Conservation (phyloP, 257 asterid species). For the Solanum medicagineum region DNA sequence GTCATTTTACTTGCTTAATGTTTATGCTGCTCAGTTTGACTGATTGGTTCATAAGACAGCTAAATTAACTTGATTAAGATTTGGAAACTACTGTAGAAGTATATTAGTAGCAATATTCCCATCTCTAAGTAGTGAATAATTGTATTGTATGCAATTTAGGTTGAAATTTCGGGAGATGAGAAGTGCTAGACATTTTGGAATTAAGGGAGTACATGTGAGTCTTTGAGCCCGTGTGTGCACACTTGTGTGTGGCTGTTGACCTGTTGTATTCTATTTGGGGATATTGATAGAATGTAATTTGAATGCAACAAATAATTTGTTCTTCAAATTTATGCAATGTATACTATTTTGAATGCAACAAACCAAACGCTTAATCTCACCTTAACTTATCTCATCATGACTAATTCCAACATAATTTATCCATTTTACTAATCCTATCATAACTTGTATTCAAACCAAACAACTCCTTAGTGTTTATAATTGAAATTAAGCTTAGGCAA, state of each 20-base stretch:
- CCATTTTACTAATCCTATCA: too few species aligned
- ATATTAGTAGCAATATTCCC: neutral
- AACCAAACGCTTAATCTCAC: too few species aligned
- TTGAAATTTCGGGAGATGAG: neutral
- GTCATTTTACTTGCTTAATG: neutral
- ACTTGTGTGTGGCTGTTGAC: neutral
- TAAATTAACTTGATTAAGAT: neutral
- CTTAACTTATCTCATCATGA: too few species aligned
- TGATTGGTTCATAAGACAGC: neutral
- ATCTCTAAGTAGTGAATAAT: neutral
- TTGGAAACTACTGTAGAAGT: neutral
- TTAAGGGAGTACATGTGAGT: neutral
- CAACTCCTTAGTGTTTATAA: neutral
- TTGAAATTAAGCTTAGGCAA: neutral
- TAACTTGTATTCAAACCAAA: too few species aligned
- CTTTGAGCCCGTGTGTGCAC: neutral
- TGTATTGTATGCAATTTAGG: neutral
- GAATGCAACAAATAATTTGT: neutral
- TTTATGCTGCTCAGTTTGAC: neutral
- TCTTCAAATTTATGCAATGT: too few species aligned
- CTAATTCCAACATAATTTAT: too few species aligned
- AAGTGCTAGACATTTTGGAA: neutral
- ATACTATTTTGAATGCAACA: too few species aligned
- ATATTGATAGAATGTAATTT: neutral
- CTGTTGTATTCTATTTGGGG: neutral